Evolutionary conservation across 2,329 filamentous ascomycete genomes (phyloP), one percentile per base, ranked within the genome.

Genomic region (Colletotrichum limetticola): DNA sequence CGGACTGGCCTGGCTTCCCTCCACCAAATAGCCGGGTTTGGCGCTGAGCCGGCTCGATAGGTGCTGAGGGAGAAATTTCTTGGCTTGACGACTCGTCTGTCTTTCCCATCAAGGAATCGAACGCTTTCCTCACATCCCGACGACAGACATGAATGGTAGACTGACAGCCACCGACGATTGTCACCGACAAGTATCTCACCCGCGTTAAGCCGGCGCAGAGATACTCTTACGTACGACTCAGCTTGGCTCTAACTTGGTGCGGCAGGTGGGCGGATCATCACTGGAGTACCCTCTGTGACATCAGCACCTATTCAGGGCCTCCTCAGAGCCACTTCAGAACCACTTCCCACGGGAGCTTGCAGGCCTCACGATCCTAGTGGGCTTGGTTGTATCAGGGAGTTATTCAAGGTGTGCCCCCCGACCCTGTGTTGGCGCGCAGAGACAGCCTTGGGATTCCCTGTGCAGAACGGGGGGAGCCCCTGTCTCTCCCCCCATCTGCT

Each of bases 171-270:
- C 59, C n/a, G 55, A n/a, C 59, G 19, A 14, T 28, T 35, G 66
- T 72, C 66, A 60, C 11, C 55, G 19, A 9, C 61, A 52, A 53
- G 66, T 71, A 71, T 56, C 37, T 62, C 28, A 24, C 49, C 55
- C 66, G 66, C 67, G 35, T 52, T 37, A 26, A 66, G 32, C 67
- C 66, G 59, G 46, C 19, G 46, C 19, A 53, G 28, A 58, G 66
- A 72, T 70, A 70, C 66, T 71, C 67, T 73, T 73, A 66, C 71
- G 71, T 72, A 73, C 67, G 32, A 72, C 55, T 70, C 12, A 12
- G 42, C 28, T 52, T 32, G 46, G 66, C 60, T 16, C 67, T 66
- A 71, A 37, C 67, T 32, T 12, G 19, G 30, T 61, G 37, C 26
- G 67, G 66, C 19, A 71, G 66, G 66, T 71, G 66, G 71, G 56